A percentile compares a stretch with the other conserved stretches of the same genome.
Conservation (phyloP, 257 asterid genomes). For the Nicotiana otophora region DNA sequence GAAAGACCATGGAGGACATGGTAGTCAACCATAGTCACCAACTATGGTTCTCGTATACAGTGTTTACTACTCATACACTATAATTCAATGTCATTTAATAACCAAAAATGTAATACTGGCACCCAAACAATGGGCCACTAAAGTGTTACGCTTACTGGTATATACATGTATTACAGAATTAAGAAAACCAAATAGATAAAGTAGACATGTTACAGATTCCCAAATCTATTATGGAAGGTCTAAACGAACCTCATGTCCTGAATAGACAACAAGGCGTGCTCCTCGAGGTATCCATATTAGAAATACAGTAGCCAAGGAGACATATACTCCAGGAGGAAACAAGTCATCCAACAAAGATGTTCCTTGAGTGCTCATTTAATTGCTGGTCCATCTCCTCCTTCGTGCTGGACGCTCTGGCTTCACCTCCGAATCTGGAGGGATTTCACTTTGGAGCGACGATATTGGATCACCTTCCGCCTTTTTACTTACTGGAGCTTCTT, state of each 20-base stretch:
- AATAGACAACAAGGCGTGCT: slow-evolving; percentile 8
- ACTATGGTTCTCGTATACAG: not conserved
- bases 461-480: slow-evolving; percentile 52
- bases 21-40: not conserved
- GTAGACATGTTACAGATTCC: slow-evolving; percentile 6
- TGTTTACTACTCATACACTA: slow-evolving; percentile 9
- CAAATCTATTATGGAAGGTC: slow-evolving; percentile 1
- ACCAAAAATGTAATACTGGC: slow-evolving; percentile 12
- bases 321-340: not conserved
- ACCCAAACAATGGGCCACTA: slow-evolving; percentile 13
- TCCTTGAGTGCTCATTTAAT: slow-evolving; percentile 20
- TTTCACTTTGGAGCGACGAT: slow-evolving; percentile 44
- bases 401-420: slow-evolving; percentile 93
- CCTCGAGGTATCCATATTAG: not conserved
- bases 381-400: slow-evolving; percentile 92
- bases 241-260: not conserved
- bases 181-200: not conserved
- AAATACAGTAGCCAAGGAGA: not conserved
- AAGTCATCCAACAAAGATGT: not conserved
- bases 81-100: slow-evolving; percentile 11
- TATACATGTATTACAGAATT: slow-evolving; percentile 11
- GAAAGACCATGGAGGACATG: not conserved
- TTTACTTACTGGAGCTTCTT: slow-evolving; percentile 44
- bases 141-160: slow-evolving; percentile 5
- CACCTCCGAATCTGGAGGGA: slow-evolving; percentile 52